Conservation (phyloP, 805 yeast genomes). For the Myxozyma lipomycoides region DNA sequence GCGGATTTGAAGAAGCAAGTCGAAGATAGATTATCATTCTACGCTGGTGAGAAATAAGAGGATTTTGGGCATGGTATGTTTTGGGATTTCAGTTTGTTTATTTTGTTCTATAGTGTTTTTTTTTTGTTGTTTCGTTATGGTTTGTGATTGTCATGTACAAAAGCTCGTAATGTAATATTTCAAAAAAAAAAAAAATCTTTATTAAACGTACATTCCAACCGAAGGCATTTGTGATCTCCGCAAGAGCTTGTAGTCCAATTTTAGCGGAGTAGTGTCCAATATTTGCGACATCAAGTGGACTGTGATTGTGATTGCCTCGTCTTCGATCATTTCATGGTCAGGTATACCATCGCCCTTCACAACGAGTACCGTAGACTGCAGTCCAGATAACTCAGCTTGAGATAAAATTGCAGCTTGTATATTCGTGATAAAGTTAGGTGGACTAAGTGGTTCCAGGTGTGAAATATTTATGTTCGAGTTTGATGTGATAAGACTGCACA, state of each 20-base stretch:
- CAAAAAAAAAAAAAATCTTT: background rate
- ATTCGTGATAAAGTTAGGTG: constrained; percentile 63
- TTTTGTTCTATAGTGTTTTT: background rate
- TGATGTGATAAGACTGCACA: constrained; percentile 13
- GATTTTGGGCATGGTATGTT: background rate
- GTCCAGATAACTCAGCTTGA: constrained; percentile 19
- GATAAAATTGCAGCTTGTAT: constrained; percentile 47
- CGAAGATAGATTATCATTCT: constrained; percentile 93
- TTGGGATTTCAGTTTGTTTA: background rate
- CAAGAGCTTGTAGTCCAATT: constrained; percentile 8
- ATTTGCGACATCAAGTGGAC: constrained; percentile 4
- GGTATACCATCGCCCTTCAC: constrained; percentile 26
- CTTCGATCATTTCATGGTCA: constrained; percentile 24
- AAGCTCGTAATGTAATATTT: background rate
- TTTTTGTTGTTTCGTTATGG: background rate
- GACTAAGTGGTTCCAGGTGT: constrained; percentile 38
- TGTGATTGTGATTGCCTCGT: constrained; percentile 9
- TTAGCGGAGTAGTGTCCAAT: constrained; percentile 1
- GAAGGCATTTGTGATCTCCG: constrained; percentile 10
- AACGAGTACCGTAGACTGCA: constrained; percentile 13
- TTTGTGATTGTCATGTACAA: constrained; percentile 1
- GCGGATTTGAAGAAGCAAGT: constrained; percentile 90
- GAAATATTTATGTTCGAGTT: background rate
- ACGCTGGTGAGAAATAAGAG: constrained; percentile 62
- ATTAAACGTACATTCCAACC: constrained; percentile 26